Conservation (phyloP, 352 stramenopile genomes). For the Phytopythium sindhum region DNA sequence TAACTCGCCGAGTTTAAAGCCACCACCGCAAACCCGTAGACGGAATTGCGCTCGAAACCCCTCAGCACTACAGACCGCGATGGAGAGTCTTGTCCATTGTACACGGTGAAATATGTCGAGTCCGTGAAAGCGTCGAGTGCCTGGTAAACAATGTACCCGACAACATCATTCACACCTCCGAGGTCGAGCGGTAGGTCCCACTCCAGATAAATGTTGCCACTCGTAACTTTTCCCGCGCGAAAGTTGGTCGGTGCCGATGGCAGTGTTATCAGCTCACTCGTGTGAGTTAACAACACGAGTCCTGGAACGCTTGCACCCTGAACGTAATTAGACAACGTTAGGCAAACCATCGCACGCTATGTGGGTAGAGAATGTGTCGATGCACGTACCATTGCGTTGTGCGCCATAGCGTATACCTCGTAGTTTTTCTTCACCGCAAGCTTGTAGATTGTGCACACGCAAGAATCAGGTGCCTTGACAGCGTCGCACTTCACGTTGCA, state of each 20-base stretch:
- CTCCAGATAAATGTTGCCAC: constrained; percentile 46
- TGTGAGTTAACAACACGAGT: constrained; percentile 16
- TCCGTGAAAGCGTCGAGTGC: constrained; percentile 14
- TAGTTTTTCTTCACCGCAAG: constrained; percentile 38
- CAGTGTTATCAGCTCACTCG: constrained; percentile 22
- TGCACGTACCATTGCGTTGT: constrained; percentile 33
- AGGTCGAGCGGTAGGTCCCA: constrained; percentile 54
- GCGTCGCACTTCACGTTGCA: neutral
- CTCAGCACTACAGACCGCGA: constrained; percentile 19
- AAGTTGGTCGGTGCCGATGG: constrained; percentile 46
- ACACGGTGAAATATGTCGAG: constrained; percentile 33
- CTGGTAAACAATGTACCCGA: constrained; percentile 58
- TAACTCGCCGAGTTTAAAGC: constrained; percentile 47
- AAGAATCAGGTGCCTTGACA: neutral
- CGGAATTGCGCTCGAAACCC: constrained; percentile 20
- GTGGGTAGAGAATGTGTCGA: neutral
- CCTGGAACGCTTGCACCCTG: constrained; percentile 36
- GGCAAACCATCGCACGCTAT: neutral
- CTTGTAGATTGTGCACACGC: constrained; percentile 32
- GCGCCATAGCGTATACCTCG: constrained; percentile 38
- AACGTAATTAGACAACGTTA: neutral
- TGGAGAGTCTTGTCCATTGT: constrained; percentile 47
- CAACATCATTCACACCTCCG: constrained; percentile 31
- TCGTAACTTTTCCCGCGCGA: constrained; percentile 25
- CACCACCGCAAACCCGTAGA: constrained; percentile 46